phyloP scores from a whole-genome alignment of 495 filamentous ascomycete species.

The Immersiella caudata region DNA sequence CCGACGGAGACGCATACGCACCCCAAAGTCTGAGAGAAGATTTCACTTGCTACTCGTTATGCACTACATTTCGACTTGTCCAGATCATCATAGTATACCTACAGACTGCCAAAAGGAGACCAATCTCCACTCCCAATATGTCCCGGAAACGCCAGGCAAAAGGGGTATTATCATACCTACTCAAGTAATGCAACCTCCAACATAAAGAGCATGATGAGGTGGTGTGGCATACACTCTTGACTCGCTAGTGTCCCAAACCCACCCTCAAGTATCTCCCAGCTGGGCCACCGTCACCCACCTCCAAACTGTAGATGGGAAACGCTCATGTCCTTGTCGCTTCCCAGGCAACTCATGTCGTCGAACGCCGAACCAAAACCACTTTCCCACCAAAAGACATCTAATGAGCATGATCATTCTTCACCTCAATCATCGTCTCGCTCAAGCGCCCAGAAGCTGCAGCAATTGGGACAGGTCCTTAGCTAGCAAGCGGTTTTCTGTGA shows the following conservation, averaged over 20 bases:
- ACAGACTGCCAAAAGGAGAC: neutral
- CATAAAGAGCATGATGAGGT: no score
- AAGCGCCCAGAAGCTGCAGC: conserved; percentile 32
- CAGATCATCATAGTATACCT: neutral
- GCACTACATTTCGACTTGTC: no score
- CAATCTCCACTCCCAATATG: neutral
- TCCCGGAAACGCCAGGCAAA: conserved; percentile 14
- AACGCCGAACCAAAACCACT: neutral
- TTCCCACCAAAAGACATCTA: neutral
- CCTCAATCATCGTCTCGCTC: neutral
- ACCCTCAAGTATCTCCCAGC: neutral
- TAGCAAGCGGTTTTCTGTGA: conserved; percentile 56
- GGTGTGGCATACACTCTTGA: no score
- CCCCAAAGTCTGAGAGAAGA: no score
- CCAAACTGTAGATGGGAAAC: neutral
- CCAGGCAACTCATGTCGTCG: neutral
- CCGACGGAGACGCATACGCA: no score
- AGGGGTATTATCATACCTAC: conserved; percentile 4
- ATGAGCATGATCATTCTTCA: neutral
- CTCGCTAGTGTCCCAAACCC: neutral
- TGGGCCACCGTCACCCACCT: neutral
- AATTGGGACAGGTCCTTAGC: conserved; percentile 36
- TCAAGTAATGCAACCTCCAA: neutral
- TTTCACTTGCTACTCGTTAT: no score
- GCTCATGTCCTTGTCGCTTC: neutral